Percentiles rank a stretch among this genome's conserved stretches.
Evolutionary conservation across 768 basidiomycete genomes (phyloP).

Genomic region (Boletus rubroflammeus): DNA sequence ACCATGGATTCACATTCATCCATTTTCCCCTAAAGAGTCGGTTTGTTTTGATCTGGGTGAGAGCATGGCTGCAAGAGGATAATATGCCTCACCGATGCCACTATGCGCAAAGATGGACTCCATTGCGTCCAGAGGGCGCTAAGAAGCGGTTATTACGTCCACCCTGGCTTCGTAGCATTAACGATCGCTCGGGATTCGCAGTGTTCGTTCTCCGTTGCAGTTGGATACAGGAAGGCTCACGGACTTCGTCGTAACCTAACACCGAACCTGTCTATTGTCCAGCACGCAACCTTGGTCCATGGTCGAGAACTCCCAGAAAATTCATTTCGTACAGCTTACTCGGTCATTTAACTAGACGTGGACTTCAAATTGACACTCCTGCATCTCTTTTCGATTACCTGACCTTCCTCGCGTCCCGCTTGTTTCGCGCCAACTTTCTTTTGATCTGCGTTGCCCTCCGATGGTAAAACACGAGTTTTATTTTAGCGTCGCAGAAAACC

Average conservation of each 20-base stretch:
- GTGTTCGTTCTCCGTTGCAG: not conserved
- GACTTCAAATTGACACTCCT: no score
- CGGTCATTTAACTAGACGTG: not conserved
- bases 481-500: not conserved
- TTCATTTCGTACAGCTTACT: not conserved
- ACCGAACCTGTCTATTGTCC: not conserved
- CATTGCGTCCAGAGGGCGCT: not conserved
- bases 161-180: not conserved
- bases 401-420: not conserved
- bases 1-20: not conserved
- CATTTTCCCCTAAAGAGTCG: not conserved
- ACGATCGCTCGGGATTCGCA: not conserved
- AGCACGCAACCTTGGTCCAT: not conserved
- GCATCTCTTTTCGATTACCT: not conserved
- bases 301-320: not conserved
- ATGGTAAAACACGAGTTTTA: not conserved
- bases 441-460: not conserved
- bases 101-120: not conserved
- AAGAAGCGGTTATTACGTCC: not conserved
- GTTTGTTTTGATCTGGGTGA: not conserved
- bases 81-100: not conserved
- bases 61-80: not conserved
- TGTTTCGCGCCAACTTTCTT: not conserved
- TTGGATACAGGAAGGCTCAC: not conserved
- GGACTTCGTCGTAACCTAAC: not conserved